Evolutionary conservation across 805 yeast genomes (phyloP).

Genomic region (Sporopachydermia quercuum): DNA sequence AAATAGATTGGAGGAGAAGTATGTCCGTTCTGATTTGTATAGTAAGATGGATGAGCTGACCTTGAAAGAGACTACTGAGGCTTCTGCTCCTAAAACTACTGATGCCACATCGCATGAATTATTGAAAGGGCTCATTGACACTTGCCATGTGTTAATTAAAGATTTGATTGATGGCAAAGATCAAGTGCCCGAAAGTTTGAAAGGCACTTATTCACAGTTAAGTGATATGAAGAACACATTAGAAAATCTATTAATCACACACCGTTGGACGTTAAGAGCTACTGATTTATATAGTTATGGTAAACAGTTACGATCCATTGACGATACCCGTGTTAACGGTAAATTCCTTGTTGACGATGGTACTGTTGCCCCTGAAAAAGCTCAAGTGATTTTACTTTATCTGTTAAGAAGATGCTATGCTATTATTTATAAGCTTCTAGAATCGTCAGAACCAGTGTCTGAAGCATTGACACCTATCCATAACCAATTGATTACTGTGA

Average conservation of each 20-base stretch:
- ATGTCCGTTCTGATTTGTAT: conserved; percentile 14
- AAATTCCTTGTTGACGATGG: conserved; percentile 22
- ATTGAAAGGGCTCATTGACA: conserved; percentile 65
- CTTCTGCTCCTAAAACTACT: conserved; percentile 7
- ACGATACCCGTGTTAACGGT: conserved; percentile 52
- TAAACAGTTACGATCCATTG: conserved; percentile 56
- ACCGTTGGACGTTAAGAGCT: conserved; percentile 95
- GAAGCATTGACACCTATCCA: conserved; percentile 89
- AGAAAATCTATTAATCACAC: conserved; percentile 74
- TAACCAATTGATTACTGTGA: conserved; percentile 83
- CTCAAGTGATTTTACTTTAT: conserved; percentile 42
- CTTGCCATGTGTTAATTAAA: conserved; percentile 58
- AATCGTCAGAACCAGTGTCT: conserved; percentile 87
- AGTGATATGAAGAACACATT: conserved; percentile 53
- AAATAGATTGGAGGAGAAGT: conserved; percentile 27
- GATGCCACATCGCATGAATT: conserved; percentile 20
- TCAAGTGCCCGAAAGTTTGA: conserved; percentile 31
- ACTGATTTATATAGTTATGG: conserved; percentile 85
- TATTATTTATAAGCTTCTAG: conserved; percentile 73
- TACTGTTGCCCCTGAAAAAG: conserved; percentile 9
- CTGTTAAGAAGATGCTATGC: conserved; percentile 84
- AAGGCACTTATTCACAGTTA: conserved; percentile 48
- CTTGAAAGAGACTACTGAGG: conserved; percentile 6
- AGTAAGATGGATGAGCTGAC: neutral
- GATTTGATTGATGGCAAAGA: conserved; percentile 41